phyloP scores from a whole-genome alignment of 441 rosid genomes.

The Raphanus hybrid region DNA sequence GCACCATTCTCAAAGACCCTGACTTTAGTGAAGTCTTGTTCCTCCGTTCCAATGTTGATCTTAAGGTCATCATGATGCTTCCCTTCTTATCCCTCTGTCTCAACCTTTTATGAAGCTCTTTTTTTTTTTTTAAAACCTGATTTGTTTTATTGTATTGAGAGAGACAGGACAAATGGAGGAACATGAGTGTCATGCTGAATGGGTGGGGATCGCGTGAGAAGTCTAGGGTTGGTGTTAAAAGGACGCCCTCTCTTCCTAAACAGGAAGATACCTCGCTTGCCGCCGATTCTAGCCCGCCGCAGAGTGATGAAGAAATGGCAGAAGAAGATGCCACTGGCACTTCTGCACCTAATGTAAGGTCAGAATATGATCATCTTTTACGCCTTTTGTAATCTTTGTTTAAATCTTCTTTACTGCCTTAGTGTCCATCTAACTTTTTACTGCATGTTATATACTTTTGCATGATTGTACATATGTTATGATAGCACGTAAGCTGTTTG shows the following conservation, averaged over 20 bases:
- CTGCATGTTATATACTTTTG: neutral
- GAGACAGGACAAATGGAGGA: conserved; percentile 95
- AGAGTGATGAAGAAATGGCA: conserved; percentile 73
- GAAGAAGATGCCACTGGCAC: conserved; percentile 59
- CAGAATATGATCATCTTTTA: conserved; percentile 28
- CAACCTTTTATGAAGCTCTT: neutral
- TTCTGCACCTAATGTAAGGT: conserved; percentile 69
- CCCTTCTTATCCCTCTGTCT: conserved; percentile 18
- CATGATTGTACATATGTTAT: conserved; percentile 10
- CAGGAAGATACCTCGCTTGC: conserved; percentile 60
- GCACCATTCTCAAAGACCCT: conserved; percentile 93
- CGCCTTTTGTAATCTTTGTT: conserved; percentile 2
- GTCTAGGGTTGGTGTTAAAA: conserved; percentile 70
- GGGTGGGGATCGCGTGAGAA: conserved; percentile 93
- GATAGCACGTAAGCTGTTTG: neutral
- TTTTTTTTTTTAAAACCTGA: conserved; percentile 1
- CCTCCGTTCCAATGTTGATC: conserved; percentile 95
- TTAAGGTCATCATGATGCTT: conserved; percentile 64
- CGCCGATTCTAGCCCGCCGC: conserved; percentile 40
- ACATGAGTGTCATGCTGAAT: conserved; percentile 93
- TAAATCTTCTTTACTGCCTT: conserved; percentile 1
- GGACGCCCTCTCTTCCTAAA: conserved; percentile 56
- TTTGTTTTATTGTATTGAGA: conserved; percentile 19
- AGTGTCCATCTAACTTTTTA: conserved; percentile 15
- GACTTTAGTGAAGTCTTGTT: conserved; percentile 79